phyloP scores from a whole-genome alignment of 2,329 filamentous ascomycete species.

The Microdochium bolleyi region DNA sequence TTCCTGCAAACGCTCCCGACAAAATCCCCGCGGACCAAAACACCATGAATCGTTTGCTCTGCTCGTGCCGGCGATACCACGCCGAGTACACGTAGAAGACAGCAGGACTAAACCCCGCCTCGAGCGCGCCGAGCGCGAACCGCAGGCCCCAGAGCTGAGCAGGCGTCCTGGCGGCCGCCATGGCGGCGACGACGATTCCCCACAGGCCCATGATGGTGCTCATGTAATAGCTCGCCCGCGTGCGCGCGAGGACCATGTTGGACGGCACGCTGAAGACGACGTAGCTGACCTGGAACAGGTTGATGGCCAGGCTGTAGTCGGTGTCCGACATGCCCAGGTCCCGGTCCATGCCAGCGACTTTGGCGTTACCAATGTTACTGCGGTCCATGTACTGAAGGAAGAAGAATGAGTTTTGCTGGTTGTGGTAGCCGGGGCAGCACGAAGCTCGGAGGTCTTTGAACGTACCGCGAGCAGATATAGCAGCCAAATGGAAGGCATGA shows the following conservation, averaged over 20 bases:
- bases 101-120: conserved; percentile 36
- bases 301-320: conserved; percentile 40
- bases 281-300: conserved; percentile 47
- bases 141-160: conserved; percentile 35
- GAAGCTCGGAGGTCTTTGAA: too few species aligned
- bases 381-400: neutral
- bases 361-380: conserved; percentile 32
- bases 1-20: neutral
- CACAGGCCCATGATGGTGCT: conserved; percentile 45
- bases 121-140: conserved; percentile 35
- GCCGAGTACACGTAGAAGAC: conserved; percentile 38
- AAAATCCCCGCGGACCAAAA: neutral
- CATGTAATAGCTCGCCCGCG: conserved; percentile 40
- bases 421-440: too few species aligned
- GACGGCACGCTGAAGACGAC: conserved; percentile 44
- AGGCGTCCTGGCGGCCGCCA: conserved; percentile 36
- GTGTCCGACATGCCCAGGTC: conserved; percentile 36
- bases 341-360: conserved; percentile 38
- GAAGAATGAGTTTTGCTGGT: too few species aligned
- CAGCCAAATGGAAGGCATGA: neutral
- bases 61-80: conserved; percentile 42
- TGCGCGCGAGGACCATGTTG: conserved; percentile 42
- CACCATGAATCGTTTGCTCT: neutral
- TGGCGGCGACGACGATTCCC: conserved; percentile 37
- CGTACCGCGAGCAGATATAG: neutral